Conservation (phyloP, 2,329 filamentous ascomycete species). For the Apiospora arundinis region DNA sequence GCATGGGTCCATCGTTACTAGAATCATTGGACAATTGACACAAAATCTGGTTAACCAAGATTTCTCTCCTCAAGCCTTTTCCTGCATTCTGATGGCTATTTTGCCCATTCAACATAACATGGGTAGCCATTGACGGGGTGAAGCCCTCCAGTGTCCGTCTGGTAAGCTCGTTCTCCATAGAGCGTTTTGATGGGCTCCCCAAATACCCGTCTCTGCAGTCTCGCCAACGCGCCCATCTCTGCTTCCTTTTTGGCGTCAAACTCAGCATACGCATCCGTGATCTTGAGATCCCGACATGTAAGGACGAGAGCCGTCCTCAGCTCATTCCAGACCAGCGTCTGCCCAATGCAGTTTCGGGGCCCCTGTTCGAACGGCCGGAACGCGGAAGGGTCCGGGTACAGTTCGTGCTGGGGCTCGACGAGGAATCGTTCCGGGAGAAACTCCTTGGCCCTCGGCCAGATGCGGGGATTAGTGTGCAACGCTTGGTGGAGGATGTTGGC, state of each 20-base stretch:
- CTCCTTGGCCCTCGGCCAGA: constrained; percentile 22
- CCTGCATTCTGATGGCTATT: too few species aligned
- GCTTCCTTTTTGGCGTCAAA: constrained; percentile 23
- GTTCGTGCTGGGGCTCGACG: constrained; percentile 41
- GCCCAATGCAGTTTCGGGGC: constrained; percentile 26
- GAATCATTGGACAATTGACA: too few species aligned
- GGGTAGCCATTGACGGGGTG: background rate
- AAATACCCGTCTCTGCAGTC: background rate
- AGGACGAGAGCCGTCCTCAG: constrained; percentile 15
- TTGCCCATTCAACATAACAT: background rate
- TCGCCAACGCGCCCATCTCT: background rate
- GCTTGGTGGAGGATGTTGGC: constrained; percentile 22
- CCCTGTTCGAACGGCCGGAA: constrained; percentile 28
- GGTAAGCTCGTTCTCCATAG: background rate
- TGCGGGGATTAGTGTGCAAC: constrained; percentile 23
- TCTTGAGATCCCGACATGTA: constrained; percentile 22
- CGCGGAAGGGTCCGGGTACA: constrained; percentile 43
- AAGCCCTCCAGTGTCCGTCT: background rate
- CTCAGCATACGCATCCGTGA: constrained; percentile 24
- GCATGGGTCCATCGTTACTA: too few species aligned
- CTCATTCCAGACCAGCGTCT: constrained; percentile 23
- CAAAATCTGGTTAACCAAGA: too few species aligned
- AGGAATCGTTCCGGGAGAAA: constrained; percentile 42
- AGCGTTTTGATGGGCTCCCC: background rate
- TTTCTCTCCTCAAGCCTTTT: too few species aligned